Evolutionary conservation across 495 filamentous ascomycete species (phyloP).

Genomic region (Friedmanniomyces simplex): DNA sequence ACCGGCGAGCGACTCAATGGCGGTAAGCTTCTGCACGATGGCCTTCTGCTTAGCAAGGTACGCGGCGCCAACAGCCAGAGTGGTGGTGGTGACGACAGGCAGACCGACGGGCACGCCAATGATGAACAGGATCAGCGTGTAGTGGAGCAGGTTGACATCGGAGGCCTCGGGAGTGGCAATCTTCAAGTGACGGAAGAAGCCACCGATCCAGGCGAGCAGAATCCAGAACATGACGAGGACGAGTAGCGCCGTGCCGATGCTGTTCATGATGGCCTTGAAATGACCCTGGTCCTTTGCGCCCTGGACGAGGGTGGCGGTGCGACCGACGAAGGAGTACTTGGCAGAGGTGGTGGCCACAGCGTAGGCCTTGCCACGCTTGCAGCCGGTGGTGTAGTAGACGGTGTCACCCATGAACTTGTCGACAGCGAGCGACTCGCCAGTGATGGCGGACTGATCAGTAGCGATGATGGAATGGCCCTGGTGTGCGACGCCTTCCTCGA

Average conservation of each 20-base stretch:
- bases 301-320: conserved; percentile 59
- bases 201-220: conserved; percentile 61
- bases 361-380: conserved; percentile 68
- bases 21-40: conserved; percentile 66
- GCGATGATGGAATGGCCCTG: conserved; percentile 55
- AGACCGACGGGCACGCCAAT: conserved; percentile 70
- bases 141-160: conserved; percentile 50
- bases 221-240: conserved; percentile 67
- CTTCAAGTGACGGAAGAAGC: conserved; percentile 61
- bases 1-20: conserved; percentile 67
- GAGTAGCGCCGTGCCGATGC: conserved; percentile 55
- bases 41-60: conserved; percentile 66
- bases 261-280: conserved; percentile 78
- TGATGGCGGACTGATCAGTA: conserved; percentile 65
- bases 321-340: conserved; percentile 60
- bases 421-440: conserved; percentile 66
- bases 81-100: conserved; percentile 64
- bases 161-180: conserved; percentile 54
- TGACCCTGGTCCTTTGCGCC: conserved; percentile 62
- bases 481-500: conserved; percentile 31
- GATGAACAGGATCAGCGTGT: conserved; percentile 57
- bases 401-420: conserved; percentile 68
- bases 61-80: conserved; percentile 63
- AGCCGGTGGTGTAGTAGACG: conserved; percentile 67
- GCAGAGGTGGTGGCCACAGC: conserved; percentile 54